Percentiles rank a stretch among this genome's conserved stretches.
Conservation (phyloP, 2,329 filamentous ascomycete genomes). For the Chaetomiaceae sp. region DNA sequence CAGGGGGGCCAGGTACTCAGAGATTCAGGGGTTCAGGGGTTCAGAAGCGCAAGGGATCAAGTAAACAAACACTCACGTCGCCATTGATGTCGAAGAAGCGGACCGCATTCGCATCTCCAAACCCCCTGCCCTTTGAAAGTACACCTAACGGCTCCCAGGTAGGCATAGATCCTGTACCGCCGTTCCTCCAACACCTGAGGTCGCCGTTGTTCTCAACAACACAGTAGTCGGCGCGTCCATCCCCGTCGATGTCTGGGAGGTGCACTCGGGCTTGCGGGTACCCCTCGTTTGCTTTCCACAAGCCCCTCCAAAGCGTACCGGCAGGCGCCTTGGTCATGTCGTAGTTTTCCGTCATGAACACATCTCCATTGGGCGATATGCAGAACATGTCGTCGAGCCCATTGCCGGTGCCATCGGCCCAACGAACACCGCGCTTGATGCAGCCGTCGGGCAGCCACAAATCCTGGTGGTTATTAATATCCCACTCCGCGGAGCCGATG, state of each 20-base stretch:
- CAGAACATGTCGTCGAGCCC: constrained; percentile 10
- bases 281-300: constrained; percentile 1
- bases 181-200: constrained; percentile 1
- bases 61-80: constrained; percentile 18
- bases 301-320: too few relatives aligned
- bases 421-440: neutral
- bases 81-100: constrained; percentile 15
- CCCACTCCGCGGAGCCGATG: too few relatives aligned
- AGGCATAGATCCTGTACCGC: neutral
- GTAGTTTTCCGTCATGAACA: neutral
- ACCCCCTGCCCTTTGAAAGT: constrained; percentile 32
- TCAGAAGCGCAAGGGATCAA: too few relatives aligned
- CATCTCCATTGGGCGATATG: neutral
- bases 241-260: constrained; percentile 4
- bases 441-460: too few relatives aligned
- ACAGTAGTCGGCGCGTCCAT: neutral
- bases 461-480: too few relatives aligned
- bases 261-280: constrained; percentile 1
- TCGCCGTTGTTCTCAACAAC: neutral
- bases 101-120: constrained; percentile 19
- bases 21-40: too few relatives aligned
- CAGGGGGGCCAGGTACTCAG: too few relatives aligned
- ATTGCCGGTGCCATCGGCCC: constrained; percentile 12
- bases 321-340: neutral
- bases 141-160: too few relatives aligned